Conservation (phyloP, 2,329 filamentous ascomycete genomes). For the Alternaria sp. region DNA sequence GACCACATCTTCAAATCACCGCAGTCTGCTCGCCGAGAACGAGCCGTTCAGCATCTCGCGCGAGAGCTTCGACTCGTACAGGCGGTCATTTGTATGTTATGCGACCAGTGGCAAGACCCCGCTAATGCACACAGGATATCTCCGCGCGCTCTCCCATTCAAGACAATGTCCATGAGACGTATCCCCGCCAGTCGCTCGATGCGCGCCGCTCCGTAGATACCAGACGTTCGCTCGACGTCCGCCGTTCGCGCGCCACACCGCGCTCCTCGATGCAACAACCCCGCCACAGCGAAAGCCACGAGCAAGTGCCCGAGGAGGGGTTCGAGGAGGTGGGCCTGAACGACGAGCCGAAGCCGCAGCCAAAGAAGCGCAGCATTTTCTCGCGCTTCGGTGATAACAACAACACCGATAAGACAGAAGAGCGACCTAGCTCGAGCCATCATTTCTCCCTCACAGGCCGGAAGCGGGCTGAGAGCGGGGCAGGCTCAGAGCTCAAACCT, state of each 20-base stretch:
- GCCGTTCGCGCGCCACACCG: conserved; percentile 61
- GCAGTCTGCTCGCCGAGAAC: conserved; percentile 76
- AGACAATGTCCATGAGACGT: conserved; percentile 59
- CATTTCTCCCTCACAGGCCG: conserved; percentile 72
- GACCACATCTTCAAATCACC: conserved; percentile 62
- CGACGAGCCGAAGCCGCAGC: conserved; percentile 71
- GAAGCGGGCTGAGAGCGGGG: conserved; percentile 71
- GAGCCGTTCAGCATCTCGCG: conserved; percentile 95
- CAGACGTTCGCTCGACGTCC: conserved; percentile 60
- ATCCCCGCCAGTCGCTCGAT: conserved; percentile 57
- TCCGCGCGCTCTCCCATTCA: conserved; percentile 81
- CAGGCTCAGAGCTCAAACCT: conserved; percentile 73
- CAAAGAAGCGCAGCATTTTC: conserved; percentile 80
- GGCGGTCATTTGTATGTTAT: conserved; percentile 84
- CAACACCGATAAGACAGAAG: conserved; percentile 41
- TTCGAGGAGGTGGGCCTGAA: conserved; percentile 92
- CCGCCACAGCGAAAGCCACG: conserved; percentile 64
- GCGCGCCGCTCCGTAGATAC: conserved; percentile 84
- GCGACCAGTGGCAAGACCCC: conserved; percentile 6
- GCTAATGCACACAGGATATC: conserved; percentile 73
- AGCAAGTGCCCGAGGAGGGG: conserved; percentile 72
- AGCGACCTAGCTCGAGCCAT: conserved; percentile 54
- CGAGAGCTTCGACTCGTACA: conserved; percentile 96
- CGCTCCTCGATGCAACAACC: conserved; percentile 66
- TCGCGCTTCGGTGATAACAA: conserved; percentile 74